phyloP scores from a whole-genome alignment of 2,329 filamentous ascomycete species.

The Grosmannia penicillata region DNA sequence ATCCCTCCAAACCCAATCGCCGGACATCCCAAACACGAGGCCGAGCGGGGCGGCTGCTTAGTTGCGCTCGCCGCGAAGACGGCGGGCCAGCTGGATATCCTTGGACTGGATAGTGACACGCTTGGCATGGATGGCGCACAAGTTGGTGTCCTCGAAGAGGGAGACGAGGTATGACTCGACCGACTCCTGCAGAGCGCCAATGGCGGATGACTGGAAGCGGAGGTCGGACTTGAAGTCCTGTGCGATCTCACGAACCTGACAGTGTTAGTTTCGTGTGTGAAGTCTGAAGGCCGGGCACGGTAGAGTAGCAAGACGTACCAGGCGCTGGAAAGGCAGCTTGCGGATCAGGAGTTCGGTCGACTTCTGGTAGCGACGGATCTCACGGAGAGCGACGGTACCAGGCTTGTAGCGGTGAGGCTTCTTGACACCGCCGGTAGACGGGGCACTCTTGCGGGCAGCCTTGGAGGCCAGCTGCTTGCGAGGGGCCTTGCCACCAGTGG shows the following conservation, averaged over 20 bases:
- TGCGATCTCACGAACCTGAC: constrained; percentile 76
- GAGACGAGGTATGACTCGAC: constrained; percentile 98
- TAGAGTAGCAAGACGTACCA: constrained; percentile 36
- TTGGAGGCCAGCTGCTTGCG: constrained; percentile 98
- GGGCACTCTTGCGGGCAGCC: constrained; percentile 95
- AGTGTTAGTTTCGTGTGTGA: constrained; percentile 11
- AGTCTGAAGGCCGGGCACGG: too few relatives aligned
- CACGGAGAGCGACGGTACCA: constrained; percentile 91
- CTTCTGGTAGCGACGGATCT: constrained; percentile 98
- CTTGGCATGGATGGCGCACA: constrained; percentile 98
- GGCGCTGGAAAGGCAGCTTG: constrained; percentile 94
- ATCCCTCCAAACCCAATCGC: constrained; percentile 16
- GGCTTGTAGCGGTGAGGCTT: constrained; percentile 87
- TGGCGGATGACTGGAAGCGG: constrained; percentile 96
- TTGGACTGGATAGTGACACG: constrained; percentile 96
- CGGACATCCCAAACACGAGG: not conserved
- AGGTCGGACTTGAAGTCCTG: constrained; percentile 92
- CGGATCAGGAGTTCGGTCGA: constrained; percentile 89
- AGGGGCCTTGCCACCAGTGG: constrained; percentile 63
- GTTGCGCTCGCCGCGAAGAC: constrained; percentile 87
- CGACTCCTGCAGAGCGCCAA: constrained; percentile 94
- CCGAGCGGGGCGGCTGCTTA: constrained; percentile 26
- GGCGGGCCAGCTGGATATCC: constrained; percentile 92
- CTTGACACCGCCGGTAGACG: constrained; percentile 94
- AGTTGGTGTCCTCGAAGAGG: constrained; percentile 95